A percentile compares a stretch with the other conserved stretches of the same genome.
These are phyloP conservation scores for Cerrena zonata DNA, from an alignment of 1,284 basidiomycete species.

Conservation along the genomic window DNA sequence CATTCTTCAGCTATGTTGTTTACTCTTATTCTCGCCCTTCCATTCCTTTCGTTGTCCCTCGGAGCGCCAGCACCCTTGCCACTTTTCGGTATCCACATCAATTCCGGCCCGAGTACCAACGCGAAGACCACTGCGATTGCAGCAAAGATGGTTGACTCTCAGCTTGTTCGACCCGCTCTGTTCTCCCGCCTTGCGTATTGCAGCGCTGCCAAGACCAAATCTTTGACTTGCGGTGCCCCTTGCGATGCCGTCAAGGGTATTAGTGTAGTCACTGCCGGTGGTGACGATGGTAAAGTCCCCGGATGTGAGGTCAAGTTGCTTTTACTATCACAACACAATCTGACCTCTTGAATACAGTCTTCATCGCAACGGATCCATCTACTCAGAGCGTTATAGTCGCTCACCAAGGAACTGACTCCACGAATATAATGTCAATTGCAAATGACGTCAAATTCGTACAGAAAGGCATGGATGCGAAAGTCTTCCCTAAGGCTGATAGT, in stretches of 20 bases:
- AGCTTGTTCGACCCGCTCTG: constrained; percentile 34
- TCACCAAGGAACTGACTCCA: constrained; percentile 42
- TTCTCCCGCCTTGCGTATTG: constrained; percentile 41
- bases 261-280: constrained; percentile 32
- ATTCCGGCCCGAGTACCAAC: constrained; percentile 12
- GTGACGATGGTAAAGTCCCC: constrained; percentile 32
- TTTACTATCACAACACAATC: background rate
- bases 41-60: background rate
- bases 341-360: too few relatives aligned
- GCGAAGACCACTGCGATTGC: constrained; percentile 15
- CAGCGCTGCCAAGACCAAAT: constrained; percentile 26
- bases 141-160: constrained; percentile 16
- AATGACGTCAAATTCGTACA: constrained; percentile 38
- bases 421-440: constrained; percentile 36
- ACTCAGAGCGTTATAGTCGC: constrained; percentile 40
- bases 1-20: too few relatives aligned
- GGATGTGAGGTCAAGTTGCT: constrained; percentile 21
- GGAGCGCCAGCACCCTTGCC: constrained; percentile 15
- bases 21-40: background rate
- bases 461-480: constrained; percentile 32
- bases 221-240: constrained; percentile 33
- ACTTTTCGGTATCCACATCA: constrained; percentile 22
- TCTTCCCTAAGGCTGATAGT: constrained; percentile 33
- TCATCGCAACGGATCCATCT: constrained; percentile 36
- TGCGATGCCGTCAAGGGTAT: constrained; percentile 29